phyloP scores from a whole-genome alignment of 2,329 filamentous ascomycete genomes.

The Ascocoryne sarcoides region DNA sequence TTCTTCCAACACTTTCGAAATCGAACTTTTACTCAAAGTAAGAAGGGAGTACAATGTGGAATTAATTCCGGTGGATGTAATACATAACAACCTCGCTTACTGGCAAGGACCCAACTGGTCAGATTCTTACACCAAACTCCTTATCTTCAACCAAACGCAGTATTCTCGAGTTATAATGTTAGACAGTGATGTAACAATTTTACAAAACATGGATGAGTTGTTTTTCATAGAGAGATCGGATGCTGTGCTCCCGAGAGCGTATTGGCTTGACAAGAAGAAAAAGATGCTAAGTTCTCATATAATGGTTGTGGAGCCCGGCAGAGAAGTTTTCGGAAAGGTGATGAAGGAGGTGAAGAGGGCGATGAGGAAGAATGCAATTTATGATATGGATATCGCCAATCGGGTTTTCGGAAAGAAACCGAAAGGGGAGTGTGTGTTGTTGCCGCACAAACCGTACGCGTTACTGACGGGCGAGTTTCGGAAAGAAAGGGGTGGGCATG shows the following conservation, averaged over 20 bases:
- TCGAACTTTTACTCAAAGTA: conserved; percentile 33
- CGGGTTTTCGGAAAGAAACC: conserved; percentile 10
- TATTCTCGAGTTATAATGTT: conserved; percentile 33
- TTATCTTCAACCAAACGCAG: conserved; percentile 58
- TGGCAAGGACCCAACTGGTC: conserved; percentile 20
- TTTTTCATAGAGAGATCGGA: conserved; percentile 44
- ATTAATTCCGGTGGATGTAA: conserved; percentile 34
- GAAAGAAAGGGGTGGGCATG: conserved; percentile 25
- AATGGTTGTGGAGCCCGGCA: conserved; percentile 47
- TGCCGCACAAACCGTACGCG: conserved; percentile 48
- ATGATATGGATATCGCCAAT: conserved; percentile 50
- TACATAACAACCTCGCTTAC: conserved; percentile 30
- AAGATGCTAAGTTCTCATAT: conserved; percentile 43
- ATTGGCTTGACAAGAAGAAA: conserved; percentile 40
- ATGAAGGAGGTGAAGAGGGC: conserved; percentile 16
- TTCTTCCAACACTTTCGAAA: conserved; percentile 14
- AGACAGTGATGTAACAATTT: conserved; percentile 19
- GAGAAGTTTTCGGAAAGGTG: conserved; percentile 38
- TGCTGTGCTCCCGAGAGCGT: conserved; percentile 48
- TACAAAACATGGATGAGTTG: conserved; percentile 47
- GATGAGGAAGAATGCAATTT: conserved; percentile 10
- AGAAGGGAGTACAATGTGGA: conserved; percentile 38
- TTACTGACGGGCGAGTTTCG: conserved; percentile 50
- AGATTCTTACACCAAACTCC: conserved; percentile 54
- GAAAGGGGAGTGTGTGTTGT: conserved; percentile 36